phyloP scores from a whole-genome alignment of 345 rosid species.

The Salix udensis region DNA sequence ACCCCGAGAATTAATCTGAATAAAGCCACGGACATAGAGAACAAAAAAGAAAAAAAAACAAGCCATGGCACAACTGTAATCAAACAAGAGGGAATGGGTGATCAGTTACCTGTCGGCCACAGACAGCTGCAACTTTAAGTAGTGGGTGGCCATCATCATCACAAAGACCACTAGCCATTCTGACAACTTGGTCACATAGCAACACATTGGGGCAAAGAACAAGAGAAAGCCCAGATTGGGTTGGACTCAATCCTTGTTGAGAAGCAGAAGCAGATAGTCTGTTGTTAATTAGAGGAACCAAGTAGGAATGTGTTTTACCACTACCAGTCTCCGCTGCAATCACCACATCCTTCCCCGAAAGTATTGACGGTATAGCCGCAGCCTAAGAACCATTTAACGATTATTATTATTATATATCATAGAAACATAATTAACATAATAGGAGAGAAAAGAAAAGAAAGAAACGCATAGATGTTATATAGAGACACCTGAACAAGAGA shows the following conservation, averaged over 20 bases:
- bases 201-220: slow-evolving; percentile 87
- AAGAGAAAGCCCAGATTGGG: slow-evolving; percentile 36
- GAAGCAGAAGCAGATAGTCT: slow-evolving; percentile 22
- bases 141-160: slow-evolving; percentile 67
- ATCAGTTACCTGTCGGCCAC: slow-evolving; percentile 68
- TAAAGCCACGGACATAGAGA: neutral
- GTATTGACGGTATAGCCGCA: slow-evolving; percentile 57
- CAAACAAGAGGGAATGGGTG: neutral
- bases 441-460: neutral
- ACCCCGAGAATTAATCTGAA: neutral
- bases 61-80: neutral
- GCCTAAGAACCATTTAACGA: slow-evolving; percentile 40
- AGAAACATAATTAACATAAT: too few species aligned
- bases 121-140: slow-evolving; percentile 56
- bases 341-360: slow-evolving; percentile 81
- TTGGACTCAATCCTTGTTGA: slow-evolving; percentile 15
- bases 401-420: neutral
- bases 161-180: slow-evolving; percentile 69
- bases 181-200: slow-evolving; percentile 87
- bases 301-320: slow-evolving; percentile 85
- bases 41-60: neutral
- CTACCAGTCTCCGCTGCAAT: slow-evolving; percentile 97
- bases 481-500: slow-evolving; percentile 83
- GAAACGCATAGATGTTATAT: too few species aligned
- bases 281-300: slow-evolving; percentile 66